Percentiles rank a stretch among this genome's conserved stretches.
Evolutionary conservation across 345 rosid genomes (phyloP).

Genomic region (Draba incana): DNA sequence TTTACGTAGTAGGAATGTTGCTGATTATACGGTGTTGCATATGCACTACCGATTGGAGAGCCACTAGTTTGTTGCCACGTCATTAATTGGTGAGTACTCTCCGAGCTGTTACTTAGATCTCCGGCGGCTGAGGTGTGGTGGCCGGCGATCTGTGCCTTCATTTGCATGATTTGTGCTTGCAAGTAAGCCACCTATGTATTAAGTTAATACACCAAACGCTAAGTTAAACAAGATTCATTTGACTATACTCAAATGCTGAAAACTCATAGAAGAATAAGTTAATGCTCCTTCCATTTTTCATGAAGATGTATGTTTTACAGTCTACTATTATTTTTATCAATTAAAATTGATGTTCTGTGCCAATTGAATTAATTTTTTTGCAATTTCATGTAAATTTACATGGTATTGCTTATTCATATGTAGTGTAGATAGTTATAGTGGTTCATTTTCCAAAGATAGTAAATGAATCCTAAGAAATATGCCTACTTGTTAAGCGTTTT

Average conservation of each 20-base stretch:
- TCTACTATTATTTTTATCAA: background rate
- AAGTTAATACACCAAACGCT: slow-evolving; percentile 22
- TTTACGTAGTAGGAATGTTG: slow-evolving; percentile 41
- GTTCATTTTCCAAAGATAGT: slow-evolving; percentile 12
- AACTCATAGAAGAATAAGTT: slow-evolving; percentile 1
- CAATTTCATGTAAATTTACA: background rate
- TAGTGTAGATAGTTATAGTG: background rate
- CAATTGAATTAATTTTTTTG: background rate
- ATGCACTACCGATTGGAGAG: slow-evolving; percentile 29
- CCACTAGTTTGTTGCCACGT: slow-evolving; percentile 46
- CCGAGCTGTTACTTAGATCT: slow-evolving; percentile 35
- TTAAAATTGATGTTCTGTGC: slow-evolving; percentile 1
- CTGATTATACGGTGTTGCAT: slow-evolving; percentile 35
- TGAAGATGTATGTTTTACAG: background rate
- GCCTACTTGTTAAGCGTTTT: background rate
- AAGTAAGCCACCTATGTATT: slow-evolving; percentile 65
- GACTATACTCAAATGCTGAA: slow-evolving; percentile 8
- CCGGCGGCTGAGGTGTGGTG: slow-evolving; percentile 41
- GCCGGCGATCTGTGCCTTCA: slow-evolving; percentile 71
- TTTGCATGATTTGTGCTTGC: slow-evolving; percentile 90
- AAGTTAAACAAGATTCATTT: slow-evolving; percentile 19
- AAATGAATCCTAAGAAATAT: background rate
- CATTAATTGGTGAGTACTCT: slow-evolving; percentile 15
- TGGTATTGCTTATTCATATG: slow-evolving; percentile 16
- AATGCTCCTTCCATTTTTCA: background rate